Evolutionary conservation across 805 yeast genomes (phyloP).

Genomic region (Limtongozyma cylindracea): DNA sequence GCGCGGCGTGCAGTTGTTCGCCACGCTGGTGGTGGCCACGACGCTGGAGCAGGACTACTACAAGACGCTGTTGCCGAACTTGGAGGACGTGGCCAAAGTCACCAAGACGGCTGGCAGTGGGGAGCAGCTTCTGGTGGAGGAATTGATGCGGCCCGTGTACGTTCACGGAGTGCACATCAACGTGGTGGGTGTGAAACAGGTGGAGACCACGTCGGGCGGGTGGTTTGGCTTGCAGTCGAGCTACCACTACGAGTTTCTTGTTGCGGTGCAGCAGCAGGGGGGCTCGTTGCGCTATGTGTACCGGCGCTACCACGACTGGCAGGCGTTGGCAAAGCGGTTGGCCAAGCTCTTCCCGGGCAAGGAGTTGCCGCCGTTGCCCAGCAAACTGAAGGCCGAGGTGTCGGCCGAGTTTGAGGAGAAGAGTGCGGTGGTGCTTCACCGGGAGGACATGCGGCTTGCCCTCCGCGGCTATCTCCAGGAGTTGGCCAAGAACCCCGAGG

Average conservation of each 20-base stretch:
- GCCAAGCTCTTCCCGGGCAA: conserved; percentile 31
- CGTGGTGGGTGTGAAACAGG: conserved; percentile 34
- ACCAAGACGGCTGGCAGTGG: conserved; percentile 1
- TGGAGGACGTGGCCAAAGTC: conserved; percentile 11
- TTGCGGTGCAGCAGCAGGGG: conserved; percentile 9
- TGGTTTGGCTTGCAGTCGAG: conserved; percentile 2
- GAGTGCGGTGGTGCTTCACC: conserved; percentile 11
- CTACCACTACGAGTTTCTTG: conserved; percentile 17
- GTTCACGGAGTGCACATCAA: conserved; percentile 37
- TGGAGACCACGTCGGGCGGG: conserved; percentile 6
- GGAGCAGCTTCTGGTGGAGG: neutral
- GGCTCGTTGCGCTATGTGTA: conserved; percentile 19
- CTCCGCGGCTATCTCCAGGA: conserved; percentile 46
- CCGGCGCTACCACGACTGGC: conserved; percentile 47
- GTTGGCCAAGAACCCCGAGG: conserved; percentile 24
- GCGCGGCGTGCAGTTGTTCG: conserved; percentile 36
- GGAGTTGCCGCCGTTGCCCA: conserved; percentile 31
- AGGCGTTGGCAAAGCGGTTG: conserved; percentile 23
- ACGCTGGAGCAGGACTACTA: conserved; percentile 24
- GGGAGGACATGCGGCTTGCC: conserved; percentile 60
- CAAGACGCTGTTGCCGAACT: conserved; percentile 9
- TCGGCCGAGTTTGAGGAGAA: conserved; percentile 1
- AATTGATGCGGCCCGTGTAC: too few species aligned
- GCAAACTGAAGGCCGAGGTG: conserved; percentile 17
- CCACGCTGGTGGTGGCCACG: conserved; percentile 52